These are phyloP conservation scores for Phytophthora capsici DNA, from an alignment of 352 stramenopile genomes.

Conservation along the genomic window DNA sequence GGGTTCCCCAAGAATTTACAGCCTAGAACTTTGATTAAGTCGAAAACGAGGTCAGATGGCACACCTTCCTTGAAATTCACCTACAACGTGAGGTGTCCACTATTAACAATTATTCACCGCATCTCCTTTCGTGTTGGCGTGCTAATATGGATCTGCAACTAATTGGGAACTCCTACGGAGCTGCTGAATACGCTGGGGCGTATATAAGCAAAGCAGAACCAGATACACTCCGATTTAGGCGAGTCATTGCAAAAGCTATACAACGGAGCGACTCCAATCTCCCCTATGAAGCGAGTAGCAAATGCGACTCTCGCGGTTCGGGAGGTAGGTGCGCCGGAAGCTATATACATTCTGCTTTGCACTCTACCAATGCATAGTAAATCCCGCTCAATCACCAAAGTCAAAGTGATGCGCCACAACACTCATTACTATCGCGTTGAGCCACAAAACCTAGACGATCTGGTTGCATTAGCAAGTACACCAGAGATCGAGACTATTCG, in stretches of 20 bases:
- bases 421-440: conserved; percentile 3
- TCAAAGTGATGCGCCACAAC: not conserved
- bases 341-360: conserved; percentile 1
- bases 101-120: conserved; percentile 19
- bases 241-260: conserved; percentile 13
- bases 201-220: conserved; percentile 38
- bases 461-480: too few relatives aligned
- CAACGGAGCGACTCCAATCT: conserved; percentile 5
- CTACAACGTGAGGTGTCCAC: conserved; percentile 1
- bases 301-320: not conserved
- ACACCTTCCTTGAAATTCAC: not conserved
- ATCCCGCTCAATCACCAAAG: not conserved
- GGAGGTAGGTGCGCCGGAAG: conserved; percentile 5
- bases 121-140: conserved; percentile 7
- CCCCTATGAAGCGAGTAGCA: not conserved
- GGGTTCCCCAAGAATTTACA: conserved; percentile 4
- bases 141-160: conserved; percentile 40
- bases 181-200: conserved; percentile 30
- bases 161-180: conserved; percentile 37
- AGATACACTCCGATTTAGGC: conserved; percentile 4
- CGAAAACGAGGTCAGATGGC: not conserved
- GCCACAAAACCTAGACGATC: too few relatives aligned
- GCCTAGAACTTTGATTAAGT: not conserved
- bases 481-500: too few relatives aligned
- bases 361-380: not conserved